phyloP scores from a whole-genome alignment of 352 stramenopile genomes.

The Elongisporangium anandrum region DNA sequence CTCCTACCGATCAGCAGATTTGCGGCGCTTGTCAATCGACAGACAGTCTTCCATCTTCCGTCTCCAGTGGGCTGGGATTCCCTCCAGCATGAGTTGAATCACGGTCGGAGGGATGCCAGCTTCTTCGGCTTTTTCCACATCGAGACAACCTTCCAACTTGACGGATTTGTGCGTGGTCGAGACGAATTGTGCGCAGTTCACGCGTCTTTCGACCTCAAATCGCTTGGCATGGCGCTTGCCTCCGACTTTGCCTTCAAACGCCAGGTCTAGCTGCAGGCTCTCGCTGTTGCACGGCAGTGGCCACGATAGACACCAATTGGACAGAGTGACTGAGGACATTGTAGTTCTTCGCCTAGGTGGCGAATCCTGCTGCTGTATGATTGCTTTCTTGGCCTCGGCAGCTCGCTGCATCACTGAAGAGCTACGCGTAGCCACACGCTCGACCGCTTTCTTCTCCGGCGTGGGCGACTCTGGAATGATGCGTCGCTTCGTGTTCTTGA shows the following conservation, averaged over 20 bases:
- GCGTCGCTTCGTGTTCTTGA: slow-evolving; percentile 5
- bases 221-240: slow-evolving; percentile 3
- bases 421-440: not conserved
- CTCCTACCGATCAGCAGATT: not conserved
- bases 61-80: slow-evolving; percentile 47
- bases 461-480: not conserved
- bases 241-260: slow-evolving; percentile 13
- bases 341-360: not conserved
- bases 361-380: not conserved
- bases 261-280: slow-evolving; percentile 27
- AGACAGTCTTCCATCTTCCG: slow-evolving; percentile 11
- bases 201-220: slow-evolving; percentile 38
- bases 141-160: slow-evolving; percentile 30
- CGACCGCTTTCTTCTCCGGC: not conserved
- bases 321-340: slow-evolving; percentile 6
- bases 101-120: slow-evolving; percentile 28
- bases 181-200: slow-evolving; percentile 36
- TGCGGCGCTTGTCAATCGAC: not conserved
- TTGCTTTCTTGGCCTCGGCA: not conserved
- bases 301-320: slow-evolving; percentile 28
- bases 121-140: slow-evolving; percentile 26
- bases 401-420: slow-evolving; percentile 1
- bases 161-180: slow-evolving; percentile 35
- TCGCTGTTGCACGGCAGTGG: slow-evolving; percentile 7
- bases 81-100: slow-evolving; percentile 46